phyloP scores from a whole-genome alignment of 2,329 filamentous ascomycete genomes.

The Elsinoe arachidis region DNA sequence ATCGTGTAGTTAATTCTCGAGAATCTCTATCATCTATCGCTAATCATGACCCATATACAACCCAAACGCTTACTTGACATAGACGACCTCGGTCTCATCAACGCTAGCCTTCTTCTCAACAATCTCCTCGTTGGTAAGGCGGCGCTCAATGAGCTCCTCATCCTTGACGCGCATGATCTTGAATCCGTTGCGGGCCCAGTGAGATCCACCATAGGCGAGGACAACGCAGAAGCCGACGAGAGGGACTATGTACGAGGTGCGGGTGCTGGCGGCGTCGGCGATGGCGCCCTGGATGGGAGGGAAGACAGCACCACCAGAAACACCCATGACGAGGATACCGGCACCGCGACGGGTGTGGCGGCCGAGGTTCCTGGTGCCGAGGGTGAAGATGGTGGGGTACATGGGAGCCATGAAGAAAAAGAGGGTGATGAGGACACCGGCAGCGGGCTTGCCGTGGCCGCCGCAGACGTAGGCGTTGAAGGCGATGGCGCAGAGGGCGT shows the following conservation, averaged over 20 bases:
- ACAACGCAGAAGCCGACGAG: conserved; percentile 37
- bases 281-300: conserved; percentile 32
- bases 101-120: background rate
- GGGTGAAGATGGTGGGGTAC: conserved; percentile 33
- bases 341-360: conserved; percentile 32
- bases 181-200: conserved; percentile 28
- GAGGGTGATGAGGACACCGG: conserved; percentile 29
- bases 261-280: conserved; percentile 32
- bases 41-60: too few species aligned
- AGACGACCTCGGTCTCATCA: background rate
- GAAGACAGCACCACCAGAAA: conserved; percentile 29
- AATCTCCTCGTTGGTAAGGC: background rate
- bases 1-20: too few species aligned
- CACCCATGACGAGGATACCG: conserved; percentile 34
- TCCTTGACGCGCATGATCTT: conserved; percentile 27
- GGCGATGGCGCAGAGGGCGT: conserved; percentile 27
- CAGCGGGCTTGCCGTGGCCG: conserved; percentile 25
- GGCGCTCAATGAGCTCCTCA: background rate
- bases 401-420: conserved; percentile 32
- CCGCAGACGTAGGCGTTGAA: conserved; percentile 28
- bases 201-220: conserved; percentile 26
- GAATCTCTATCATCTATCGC: too few species aligned
- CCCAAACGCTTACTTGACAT: background rate
- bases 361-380: conserved; percentile 33
- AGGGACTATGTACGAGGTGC: conserved; percentile 38